Base-by-base conservation (phyloP, 2,329 filamentous ascomycete genomes). In the Elsinoe fawcettii region DNA sequence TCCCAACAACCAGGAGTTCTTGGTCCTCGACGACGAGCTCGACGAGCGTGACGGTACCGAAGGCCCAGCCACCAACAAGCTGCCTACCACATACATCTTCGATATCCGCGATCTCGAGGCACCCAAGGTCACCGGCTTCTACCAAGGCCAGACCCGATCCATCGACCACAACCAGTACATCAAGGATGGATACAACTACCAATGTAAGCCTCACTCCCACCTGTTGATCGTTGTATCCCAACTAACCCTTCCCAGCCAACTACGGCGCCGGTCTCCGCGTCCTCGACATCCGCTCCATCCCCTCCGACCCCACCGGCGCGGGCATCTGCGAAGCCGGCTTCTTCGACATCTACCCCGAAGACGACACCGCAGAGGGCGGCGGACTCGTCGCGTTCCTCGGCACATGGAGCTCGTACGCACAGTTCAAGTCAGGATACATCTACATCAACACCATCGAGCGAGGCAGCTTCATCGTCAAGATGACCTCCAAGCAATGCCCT, bases 371-470 rank as follows among this genome's bases (percentile, higher is more conserved):
- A 14, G 71, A 73, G 36, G 74, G 76, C 1, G 53, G 53, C 36
- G 53, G 53, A 4, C 55, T 59, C 2, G 70, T 76, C 8, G 63
- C 63, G 39, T 65, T 57, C 56, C 55, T 37, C 54, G 76, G 73
- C 2, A 74, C 74, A 1, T 80, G 77, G 77, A 75, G 71, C 23
- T 71, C 72, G 47, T 80, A 77, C 60, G 74, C 75, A 1, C 73
- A 67, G 60, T 80, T 79, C 65, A 72, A 72, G 62, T 75, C 71
- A 0, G 78, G 77, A 1, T 74, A 74, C 61, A 72, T 80, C 58
- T 71, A 80, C 9, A 65, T 80, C 61, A 79, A 80, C 66, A 77
- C 73, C 2, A 80, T 80, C 58, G 77, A 80, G 67, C 68, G 77
- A 4, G 78, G 78, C 49, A 70, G 72, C 5, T 80, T 75, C 51